phyloP scores from a whole-genome alignment of 352 stramenopile species.

The Aphanomyces astaci region DNA sequence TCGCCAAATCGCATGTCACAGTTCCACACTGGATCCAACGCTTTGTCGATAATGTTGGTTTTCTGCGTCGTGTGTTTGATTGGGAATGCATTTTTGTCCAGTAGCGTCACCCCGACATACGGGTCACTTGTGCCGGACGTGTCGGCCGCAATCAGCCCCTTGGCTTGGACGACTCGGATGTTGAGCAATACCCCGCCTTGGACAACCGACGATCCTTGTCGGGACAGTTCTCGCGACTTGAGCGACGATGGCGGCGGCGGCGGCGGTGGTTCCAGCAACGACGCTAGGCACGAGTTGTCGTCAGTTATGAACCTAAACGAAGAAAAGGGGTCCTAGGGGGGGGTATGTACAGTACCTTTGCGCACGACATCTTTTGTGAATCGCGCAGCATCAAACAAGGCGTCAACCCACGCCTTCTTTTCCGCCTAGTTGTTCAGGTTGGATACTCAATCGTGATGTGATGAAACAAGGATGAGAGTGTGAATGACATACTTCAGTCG shows the following conservation, averaged over 20 bases:
- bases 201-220: conserved; percentile 5
- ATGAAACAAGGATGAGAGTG: not conserved
- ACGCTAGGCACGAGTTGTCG: too few species aligned
- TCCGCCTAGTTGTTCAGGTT: conserved; percentile 25
- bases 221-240: conserved; percentile 19
- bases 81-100: conserved; percentile 48
- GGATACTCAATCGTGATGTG: not conserved
- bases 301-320: too few species aligned
- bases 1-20: conserved; percentile 18
- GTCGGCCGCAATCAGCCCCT: conserved; percentile 44
- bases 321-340: too few species aligned
- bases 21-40: conserved; percentile 52
- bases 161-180: conserved; percentile 44
- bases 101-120: conserved; percentile 53
- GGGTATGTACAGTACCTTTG: not conserved
- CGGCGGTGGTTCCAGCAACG: conserved; percentile 20
- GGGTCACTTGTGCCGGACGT: conserved; percentile 62
- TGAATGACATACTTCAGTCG: conserved; percentile 37
- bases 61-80: conserved; percentile 48
- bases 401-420: conserved; percentile 49
- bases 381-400: conserved; percentile 49
- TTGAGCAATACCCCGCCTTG: conserved; percentile 34
- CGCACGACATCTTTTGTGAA: conserved; percentile 31
- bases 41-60: conserved; percentile 44
- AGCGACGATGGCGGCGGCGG: conserved; percentile 17